Evolutionary conservation across 2,329 filamentous ascomycete species (phyloP).

Genomic region (Biscogniauxia mediterranea): DNA sequence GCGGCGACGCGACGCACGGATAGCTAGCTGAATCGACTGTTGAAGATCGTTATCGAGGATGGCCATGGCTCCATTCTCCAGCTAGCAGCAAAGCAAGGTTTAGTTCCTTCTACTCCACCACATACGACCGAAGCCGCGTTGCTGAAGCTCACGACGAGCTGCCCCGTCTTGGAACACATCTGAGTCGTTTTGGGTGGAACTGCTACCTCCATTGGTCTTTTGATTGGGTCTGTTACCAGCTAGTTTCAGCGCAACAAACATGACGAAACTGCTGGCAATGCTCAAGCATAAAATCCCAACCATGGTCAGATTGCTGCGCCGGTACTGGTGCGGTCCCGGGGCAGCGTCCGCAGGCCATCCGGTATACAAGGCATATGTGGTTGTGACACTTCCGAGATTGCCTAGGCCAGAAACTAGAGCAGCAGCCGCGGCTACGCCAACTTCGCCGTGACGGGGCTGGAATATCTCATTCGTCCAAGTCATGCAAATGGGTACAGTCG

Average conservation of each 20-base stretch:
- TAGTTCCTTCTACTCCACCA: conserved; percentile 35
- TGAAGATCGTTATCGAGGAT: conserved; percentile 25
- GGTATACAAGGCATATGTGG: conserved; percentile 84
- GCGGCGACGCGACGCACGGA: conserved; percentile 10
- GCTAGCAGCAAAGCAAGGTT: conserved; percentile 6
- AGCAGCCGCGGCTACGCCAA: conserved; percentile 82
- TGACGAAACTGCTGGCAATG: conserved; percentile 67
- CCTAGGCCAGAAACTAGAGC: conserved; percentile 85
- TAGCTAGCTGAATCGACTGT: conserved; percentile 13
- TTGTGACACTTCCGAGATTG: conserved; percentile 81
- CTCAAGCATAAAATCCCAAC: conserved; percentile 79
- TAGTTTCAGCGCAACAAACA: conserved; percentile 64
- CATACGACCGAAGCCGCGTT: conserved; percentile 56
- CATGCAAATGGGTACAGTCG: conserved; percentile 91
- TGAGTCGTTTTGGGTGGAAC: conserved; percentile 37
- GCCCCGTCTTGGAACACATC: conserved; percentile 58
- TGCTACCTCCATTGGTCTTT: conserved; percentile 40
- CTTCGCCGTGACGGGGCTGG: conserved; percentile 83
- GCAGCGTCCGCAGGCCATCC: conserved; percentile 77
- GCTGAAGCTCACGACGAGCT: conserved; percentile 54
- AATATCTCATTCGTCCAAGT: conserved; percentile 91
- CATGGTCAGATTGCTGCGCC: conserved; percentile 84
- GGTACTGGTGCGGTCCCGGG: conserved; percentile 69
- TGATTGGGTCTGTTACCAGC: conserved; percentile 53
- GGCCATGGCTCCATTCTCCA: conserved; percentile 2